Percentiles rank a stretch among this genome's conserved stretches.
Evolutionary conservation across 2,329 filamentous ascomycete species (phyloP).

Genomic region (Mycosphaerella sp.): DNA sequence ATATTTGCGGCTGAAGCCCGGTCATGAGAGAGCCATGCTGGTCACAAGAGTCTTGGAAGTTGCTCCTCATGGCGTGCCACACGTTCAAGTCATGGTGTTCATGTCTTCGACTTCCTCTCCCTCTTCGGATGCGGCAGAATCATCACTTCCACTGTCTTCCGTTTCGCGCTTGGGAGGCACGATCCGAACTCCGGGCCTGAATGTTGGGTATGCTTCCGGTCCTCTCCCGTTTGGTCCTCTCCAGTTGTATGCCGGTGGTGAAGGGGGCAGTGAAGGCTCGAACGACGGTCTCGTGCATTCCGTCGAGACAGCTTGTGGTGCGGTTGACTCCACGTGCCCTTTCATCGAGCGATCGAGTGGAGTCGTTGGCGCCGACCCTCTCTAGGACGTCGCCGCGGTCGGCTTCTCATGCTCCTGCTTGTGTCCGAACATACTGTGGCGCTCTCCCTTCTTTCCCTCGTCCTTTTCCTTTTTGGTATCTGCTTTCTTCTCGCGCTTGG

Average conservation of each 20-base stretch:
- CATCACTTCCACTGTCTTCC: neutral
- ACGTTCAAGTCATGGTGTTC: neutral
- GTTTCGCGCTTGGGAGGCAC: conserved; percentile 2
- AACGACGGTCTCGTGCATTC: neutral
- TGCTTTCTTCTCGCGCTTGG: conserved; percentile 81
- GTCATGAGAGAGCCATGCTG: neutral
- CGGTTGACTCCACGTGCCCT: neutral
- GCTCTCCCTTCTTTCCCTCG: conserved; percentile 7
- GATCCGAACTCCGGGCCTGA: neutral
- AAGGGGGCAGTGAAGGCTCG: neutral
- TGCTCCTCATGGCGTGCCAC: conserved; percentile 1
- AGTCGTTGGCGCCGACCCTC: conserved; percentile 1
- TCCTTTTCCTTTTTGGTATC: conserved; percentile 60
- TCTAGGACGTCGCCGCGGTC: conserved; percentile 10
- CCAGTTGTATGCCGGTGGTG: neutral
- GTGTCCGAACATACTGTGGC: conserved; percentile 13
- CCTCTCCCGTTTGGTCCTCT: neutral
- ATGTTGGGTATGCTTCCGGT: neutral
- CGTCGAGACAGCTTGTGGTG: neutral
- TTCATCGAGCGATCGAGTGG: neutral
- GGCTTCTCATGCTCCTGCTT: conserved; percentile 15
- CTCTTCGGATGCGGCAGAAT: neutral
- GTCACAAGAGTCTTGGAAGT: neutral
- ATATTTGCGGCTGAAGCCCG: neutral
- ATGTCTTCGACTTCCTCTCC: neutral